These are phyloP conservation scores for Aureobasidium sp. DNA, from an alignment of 2,329 filamentous ascomycete genomes.

Conservation along the genomic window DNA sequence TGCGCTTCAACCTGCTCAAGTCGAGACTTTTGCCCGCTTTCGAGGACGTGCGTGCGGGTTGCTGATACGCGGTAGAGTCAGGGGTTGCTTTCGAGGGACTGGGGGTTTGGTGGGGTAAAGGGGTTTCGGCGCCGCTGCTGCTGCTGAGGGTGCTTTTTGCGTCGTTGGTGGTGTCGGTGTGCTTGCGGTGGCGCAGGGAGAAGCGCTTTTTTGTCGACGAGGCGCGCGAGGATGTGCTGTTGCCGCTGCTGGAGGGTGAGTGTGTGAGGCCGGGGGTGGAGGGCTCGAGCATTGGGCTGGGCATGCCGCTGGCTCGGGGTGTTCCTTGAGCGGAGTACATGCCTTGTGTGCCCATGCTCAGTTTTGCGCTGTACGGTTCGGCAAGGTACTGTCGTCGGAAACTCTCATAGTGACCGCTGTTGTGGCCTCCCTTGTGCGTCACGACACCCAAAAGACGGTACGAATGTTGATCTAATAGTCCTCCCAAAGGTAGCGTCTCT, in stretches of 20 bases:
- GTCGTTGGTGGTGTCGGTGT: not conserved
- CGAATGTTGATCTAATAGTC: conserved; percentile 64
- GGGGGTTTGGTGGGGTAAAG: not conserved
- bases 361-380: conserved; percentile 72
- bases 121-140: not conserved
- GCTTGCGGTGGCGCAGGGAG: not conserved
- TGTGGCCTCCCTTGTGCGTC: conserved; percentile 89
- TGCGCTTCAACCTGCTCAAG: conserved; percentile 4
- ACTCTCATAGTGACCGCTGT: conserved; percentile 94
- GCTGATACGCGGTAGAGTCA: not conserved
- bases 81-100: not conserved
- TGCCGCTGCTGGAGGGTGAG: conserved; percentile 3
- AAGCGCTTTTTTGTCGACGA: conserved; percentile 1
- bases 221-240: conserved; percentile 1
- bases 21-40: not conserved
- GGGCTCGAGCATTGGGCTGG: conserved; percentile 20
- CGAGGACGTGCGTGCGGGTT: not conserved
- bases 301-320: conserved; percentile 21
- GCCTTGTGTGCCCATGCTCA: conserved; percentile 65
- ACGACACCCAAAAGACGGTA: conserved; percentile 83
- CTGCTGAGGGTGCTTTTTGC: not conserved
- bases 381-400: conserved; percentile 79
- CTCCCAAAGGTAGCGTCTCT: conserved; percentile 73
- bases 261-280: not conserved
- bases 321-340: conserved; percentile 55